phyloP scores from a whole-genome alignment of 2,329 filamentous ascomycete genomes.

The Aspergillus neotritici region DNA sequence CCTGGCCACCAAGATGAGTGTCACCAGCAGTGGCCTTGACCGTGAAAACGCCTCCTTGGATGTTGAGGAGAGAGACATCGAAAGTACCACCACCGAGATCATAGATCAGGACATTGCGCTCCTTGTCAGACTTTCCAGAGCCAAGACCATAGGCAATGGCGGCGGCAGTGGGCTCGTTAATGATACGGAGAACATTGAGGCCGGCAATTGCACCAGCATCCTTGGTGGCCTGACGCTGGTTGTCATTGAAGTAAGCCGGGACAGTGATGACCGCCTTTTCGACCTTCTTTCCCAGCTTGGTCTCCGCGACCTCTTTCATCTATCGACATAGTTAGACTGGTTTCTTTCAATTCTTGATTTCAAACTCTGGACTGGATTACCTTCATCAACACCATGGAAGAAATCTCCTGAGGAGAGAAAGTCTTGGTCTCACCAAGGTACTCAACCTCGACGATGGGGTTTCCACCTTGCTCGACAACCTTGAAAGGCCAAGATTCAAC shows the following conservation, averaged over 20 bases:
- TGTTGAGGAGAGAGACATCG: constrained; percentile 98
- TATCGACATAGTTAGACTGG: constrained; percentile 36
- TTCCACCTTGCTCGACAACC: constrained; percentile 82
- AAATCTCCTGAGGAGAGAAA: constrained; percentile 98
- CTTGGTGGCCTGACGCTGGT: constrained; percentile 99
- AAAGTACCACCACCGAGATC: constrained; percentile 99
- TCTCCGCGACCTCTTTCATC: constrained; percentile 99
- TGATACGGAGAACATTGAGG: constrained; percentile 98
- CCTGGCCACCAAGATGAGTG: constrained; percentile 90
- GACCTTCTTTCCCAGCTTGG: constrained; percentile 97
- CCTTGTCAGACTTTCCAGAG: constrained; percentile 89
- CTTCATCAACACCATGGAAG: constrained; percentile 97
- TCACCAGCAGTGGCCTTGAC: constrained; percentile 98
- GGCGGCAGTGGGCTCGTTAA: constrained; percentile 98
- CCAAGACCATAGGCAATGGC: constrained; percentile 98
- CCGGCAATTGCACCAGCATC: constrained; percentile 96
- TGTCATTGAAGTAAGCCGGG: constrained; percentile 99
- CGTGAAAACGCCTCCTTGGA: constrained; percentile 98
- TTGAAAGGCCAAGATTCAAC: constrained; percentile 99
- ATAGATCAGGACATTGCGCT: constrained; percentile 99
- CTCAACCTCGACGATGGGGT: constrained; percentile 88
- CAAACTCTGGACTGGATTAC: constrained; percentile 46
- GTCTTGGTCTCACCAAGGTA: constrained; percentile 92
- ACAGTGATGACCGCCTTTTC: constrained; percentile 99
- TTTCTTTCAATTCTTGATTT: neutral